Percentiles rank a stretch among this genome's conserved stretches.
Evolutionary conservation across 495 filamentous ascomycete genomes (phyloP).

Genomic region (Penicillium manginii): DNA sequence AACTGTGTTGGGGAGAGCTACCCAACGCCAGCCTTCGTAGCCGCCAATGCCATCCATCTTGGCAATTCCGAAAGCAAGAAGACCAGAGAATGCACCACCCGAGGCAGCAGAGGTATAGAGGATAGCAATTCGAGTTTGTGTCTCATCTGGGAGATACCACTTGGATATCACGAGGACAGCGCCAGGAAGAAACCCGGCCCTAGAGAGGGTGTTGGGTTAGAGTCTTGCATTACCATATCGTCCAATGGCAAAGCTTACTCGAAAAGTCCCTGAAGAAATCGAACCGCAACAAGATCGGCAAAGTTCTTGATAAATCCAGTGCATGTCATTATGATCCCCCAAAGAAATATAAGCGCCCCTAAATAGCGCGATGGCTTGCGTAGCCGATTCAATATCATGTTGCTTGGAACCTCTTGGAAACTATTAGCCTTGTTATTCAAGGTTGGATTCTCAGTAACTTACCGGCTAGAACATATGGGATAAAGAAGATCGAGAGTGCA

Average conservation of each 20-base stretch:
- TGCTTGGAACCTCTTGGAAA: slow-evolving; percentile 30
- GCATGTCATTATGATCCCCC: slow-evolving; percentile 49
- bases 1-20: background rate
- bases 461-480: slow-evolving; percentile 37
- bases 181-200: slow-evolving; percentile 64
- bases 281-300: slow-evolving; percentile 21
- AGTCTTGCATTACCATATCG: background rate
- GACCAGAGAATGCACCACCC: slow-evolving; percentile 67
- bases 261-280: slow-evolving; percentile 26
- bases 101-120: slow-evolving; percentile 68
- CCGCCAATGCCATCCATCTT: slow-evolving; percentile 64
- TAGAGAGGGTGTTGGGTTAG: background rate
- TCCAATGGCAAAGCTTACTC: slow-evolving; percentile 23
- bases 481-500: slow-evolving; percentile 45
- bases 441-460: background rate
- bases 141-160: slow-evolving; percentile 68
- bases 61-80: slow-evolving; percentile 67
- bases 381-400: slow-evolving; percentile 25
- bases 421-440: background rate
- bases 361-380: slow-evolving; percentile 24
- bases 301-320: slow-evolving; percentile 47
- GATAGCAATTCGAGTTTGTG: slow-evolving; percentile 65
- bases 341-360: slow-evolving; percentile 30
- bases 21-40: slow-evolving; percentile 61
- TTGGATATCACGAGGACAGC: slow-evolving; percentile 69